phyloP scores from a whole-genome alignment of 2,329 filamentous ascomycete species.

The Ceratocystis colombiana region DNA sequence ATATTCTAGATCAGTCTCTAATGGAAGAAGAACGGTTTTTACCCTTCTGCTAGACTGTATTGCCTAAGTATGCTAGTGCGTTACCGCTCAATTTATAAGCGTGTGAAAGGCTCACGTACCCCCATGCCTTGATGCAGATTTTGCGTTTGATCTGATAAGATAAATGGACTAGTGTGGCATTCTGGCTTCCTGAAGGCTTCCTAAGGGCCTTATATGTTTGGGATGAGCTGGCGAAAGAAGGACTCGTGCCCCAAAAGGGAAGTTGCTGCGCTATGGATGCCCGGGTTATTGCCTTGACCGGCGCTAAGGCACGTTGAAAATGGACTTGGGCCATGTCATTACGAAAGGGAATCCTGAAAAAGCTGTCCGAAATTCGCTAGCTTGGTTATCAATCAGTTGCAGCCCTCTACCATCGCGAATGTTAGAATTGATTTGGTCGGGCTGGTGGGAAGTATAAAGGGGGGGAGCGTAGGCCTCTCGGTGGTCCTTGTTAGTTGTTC shows the following conservation, averaged over 20 bases:
- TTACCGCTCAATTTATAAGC: neutral
- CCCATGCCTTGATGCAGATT: conserved; percentile 3
- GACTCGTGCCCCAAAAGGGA: conserved; percentile 2
- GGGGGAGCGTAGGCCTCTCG: neutral
- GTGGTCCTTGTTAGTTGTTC: neutral
- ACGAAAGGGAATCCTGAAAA: neutral
- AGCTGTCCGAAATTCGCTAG: neutral
- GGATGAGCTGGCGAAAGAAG: neutral
- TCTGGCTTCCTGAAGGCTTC: conserved; percentile 5
- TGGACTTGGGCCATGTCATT: neutral
- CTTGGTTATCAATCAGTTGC: neutral
- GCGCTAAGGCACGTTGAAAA: conserved; percentile 5
- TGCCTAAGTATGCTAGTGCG: neutral
- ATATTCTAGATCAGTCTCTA: neutral
- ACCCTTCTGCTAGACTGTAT: neutral
- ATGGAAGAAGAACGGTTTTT: neutral
- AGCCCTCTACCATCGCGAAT: neutral
- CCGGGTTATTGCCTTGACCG: conserved; percentile 12
- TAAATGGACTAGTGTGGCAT: conserved; percentile 6
- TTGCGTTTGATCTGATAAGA: conserved; percentile 13
- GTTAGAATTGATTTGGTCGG: neutral
- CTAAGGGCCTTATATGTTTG: neutral
- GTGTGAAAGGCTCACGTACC: neutral
- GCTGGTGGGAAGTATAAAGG: conserved; percentile 2
- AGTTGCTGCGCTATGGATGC: conserved; percentile 5